A percentile compares a stretch with the other conserved stretches of the same genome.
Conservation (phyloP, 2,329 filamentous ascomycete species). For the Plenodomus lindquistii region DNA sequence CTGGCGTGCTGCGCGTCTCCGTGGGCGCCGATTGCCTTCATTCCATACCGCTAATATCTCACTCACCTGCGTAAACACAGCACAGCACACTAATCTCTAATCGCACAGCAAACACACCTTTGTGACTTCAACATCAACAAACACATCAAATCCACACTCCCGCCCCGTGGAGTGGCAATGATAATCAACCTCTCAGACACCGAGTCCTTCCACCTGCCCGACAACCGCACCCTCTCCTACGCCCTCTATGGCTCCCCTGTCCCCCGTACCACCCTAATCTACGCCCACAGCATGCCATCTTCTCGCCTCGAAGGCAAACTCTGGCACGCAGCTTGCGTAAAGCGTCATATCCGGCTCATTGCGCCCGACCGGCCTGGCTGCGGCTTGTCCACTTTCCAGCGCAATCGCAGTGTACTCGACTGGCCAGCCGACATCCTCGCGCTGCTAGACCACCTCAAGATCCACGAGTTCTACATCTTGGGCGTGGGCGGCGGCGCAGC, state of each 20-base stretch:
- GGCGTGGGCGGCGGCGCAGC: slow-evolving; percentile 54
- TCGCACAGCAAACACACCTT: neutral
- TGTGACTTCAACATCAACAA: neutral
- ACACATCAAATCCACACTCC: neutral
- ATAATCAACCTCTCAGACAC: neutral
- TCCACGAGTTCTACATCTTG: slow-evolving; percentile 49
- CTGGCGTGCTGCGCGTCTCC: too few relatives aligned
- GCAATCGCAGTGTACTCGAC: slow-evolving; percentile 44
- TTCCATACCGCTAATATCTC: too few relatives aligned
- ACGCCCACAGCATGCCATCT: slow-evolving; percentile 50
- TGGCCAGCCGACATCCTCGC: slow-evolving; percentile 49
- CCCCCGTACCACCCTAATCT: slow-evolving; percentile 48
- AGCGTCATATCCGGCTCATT: slow-evolving; percentile 47
- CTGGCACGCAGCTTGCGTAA: slow-evolving; percentile 39
- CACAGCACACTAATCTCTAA: neutral
- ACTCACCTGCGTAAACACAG: too few relatives aligned
- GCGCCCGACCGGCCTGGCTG: slow-evolving; percentile 50
- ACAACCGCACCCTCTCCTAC: slow-evolving; percentile 50
- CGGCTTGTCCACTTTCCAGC: slow-evolving; percentile 48
- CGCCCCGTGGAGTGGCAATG: neutral
- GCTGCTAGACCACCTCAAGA: slow-evolving; percentile 47
- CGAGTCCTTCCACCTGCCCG: slow-evolving; percentile 3
- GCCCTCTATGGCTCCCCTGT: slow-evolving; percentile 49
- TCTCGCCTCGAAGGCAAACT: slow-evolving; percentile 49
- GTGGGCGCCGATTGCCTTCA: too few relatives aligned